Conservation (phyloP, 1,139 yeast genomes). For the Debaryomyces psychrophilus region DNA sequence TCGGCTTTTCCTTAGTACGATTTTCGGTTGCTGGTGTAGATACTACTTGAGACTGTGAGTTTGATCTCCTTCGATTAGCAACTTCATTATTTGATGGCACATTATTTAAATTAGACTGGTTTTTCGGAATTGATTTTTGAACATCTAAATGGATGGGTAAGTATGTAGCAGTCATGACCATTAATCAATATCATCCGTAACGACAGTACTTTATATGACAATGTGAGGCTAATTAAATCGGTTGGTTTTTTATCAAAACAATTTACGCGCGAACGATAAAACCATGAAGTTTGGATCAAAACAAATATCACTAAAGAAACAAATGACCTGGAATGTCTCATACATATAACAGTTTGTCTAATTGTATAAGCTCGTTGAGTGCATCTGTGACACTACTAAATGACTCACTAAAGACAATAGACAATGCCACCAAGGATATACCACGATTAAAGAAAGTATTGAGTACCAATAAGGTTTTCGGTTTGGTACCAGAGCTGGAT, state of each 20-base stretch:
- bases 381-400: slow-evolving; percentile 36
- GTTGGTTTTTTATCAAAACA: not conserved
- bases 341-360: slow-evolving; percentile 21
- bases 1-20: slow-evolving; percentile 20
- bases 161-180: slow-evolving; percentile 20
- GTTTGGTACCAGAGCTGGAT: slow-evolving; percentile 46
- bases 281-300: slow-evolving; percentile 3
- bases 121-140: slow-evolving; percentile 11
- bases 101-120: not conserved
- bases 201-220: not conserved
- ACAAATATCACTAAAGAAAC: not conserved
- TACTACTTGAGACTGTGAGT: slow-evolving; percentile 42
- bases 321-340: slow-evolving; percentile 12
- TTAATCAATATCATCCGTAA: slow-evolving; percentile 1
- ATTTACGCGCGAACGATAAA: slow-evolving; percentile 3
- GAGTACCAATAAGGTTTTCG: slow-evolving; percentile 42
- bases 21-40: slow-evolving; percentile 15
- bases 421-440: slow-evolving; percentile 38
- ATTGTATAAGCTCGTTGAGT: slow-evolving; percentile 34
- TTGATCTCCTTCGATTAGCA: slow-evolving; percentile 36
- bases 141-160: slow-evolving; percentile 25
- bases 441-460: slow-evolving; percentile 38
- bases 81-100: slow-evolving; percentile 3
- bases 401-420: slow-evolving; percentile 32
- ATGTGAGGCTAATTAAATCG: not conserved